Evolutionary conservation across 768 basidiomycete species (phyloP).

Genomic region (Lactarius quietus): DNA sequence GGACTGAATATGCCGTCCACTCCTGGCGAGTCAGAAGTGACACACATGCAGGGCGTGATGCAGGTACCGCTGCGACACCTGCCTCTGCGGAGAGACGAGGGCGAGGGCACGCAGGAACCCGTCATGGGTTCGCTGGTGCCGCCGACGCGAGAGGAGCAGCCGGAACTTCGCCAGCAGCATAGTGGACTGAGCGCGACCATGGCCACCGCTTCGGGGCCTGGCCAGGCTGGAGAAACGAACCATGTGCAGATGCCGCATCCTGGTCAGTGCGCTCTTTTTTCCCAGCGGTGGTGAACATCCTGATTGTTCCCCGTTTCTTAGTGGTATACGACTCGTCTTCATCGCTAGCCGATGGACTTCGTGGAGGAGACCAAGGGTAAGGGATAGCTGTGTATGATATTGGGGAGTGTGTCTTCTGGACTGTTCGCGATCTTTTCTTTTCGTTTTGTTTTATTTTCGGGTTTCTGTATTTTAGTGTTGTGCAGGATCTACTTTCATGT

Average conservation of each 20-base stretch:
- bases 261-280: conserved; percentile 9
- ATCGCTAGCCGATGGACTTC: conserved; percentile 24
- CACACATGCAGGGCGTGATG: conserved; percentile 21
- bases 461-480: conserved; percentile 13
- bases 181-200: conserved; percentile 6
- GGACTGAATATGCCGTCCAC: conserved; percentile 19
- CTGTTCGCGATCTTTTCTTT: neutral
- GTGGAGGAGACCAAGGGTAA: conserved; percentile 22
- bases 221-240: conserved; percentile 19
- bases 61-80: conserved; percentile 20
- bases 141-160: conserved; percentile 27
- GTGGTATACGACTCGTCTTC: conserved; percentile 24
- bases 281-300: too few species aligned
- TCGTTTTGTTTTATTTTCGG: neutral
- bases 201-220: conserved; percentile 12
- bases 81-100: conserved; percentile 24
- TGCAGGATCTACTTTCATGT: neutral
- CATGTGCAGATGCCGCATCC: conserved; percentile 21
- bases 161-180: conserved; percentile 19
- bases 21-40: conserved; percentile 21
- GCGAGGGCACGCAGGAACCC: conserved; percentile 26
- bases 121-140: conserved; percentile 33
- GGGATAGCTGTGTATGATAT: neutral
- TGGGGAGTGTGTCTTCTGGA: neutral
- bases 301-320: conserved; percentile 7